phyloP scores from a whole-genome alignment of 257 asterid genomes.

The Jasminum sambac region DNA sequence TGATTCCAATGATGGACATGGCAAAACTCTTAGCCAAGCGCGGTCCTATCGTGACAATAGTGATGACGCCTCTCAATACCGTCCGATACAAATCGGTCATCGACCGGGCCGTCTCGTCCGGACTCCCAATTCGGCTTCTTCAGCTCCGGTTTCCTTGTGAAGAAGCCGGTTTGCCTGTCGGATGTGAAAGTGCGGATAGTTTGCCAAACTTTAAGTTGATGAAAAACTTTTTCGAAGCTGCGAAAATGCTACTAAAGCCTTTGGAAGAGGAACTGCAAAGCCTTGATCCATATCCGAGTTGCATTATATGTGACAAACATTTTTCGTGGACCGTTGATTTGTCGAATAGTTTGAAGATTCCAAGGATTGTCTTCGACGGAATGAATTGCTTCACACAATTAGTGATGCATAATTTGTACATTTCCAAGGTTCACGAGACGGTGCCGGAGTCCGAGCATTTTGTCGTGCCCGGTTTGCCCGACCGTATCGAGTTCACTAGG shows the following conservation, averaged over 20 bases:
- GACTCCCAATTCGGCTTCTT: slow-evolving; percentile 39
- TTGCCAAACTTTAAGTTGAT: slow-evolving; percentile 37
- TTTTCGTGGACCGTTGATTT: slow-evolving; percentile 38
- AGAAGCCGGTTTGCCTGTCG: slow-evolving; percentile 50
- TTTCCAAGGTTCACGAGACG: slow-evolving; percentile 26
- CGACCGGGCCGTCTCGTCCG: slow-evolving; percentile 33
- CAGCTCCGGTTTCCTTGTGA: slow-evolving; percentile 38
- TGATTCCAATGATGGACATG: slow-evolving; percentile 60
- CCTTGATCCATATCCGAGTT: slow-evolving; percentile 35
- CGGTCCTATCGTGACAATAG: slow-evolving; percentile 31
- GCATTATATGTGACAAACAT: slow-evolving; percentile 45
- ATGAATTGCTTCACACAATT: slow-evolving; percentile 47
- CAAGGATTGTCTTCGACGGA: slow-evolving; percentile 49
- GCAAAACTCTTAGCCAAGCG: slow-evolving; percentile 38
- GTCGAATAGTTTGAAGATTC: slow-evolving; percentile 30
- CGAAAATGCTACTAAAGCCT: slow-evolving; percentile 32
- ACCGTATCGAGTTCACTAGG: slow-evolving; percentile 34
- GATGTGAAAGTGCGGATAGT: slow-evolving; percentile 53
- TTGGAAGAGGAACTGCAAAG: slow-evolving; percentile 29
- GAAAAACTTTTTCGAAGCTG: slow-evolving; percentile 35
- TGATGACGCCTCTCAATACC: slow-evolving; percentile 49
- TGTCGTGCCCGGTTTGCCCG: slow-evolving; percentile 37
- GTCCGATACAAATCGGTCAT: slow-evolving; percentile 30
- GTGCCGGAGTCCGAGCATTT: slow-evolving; percentile 32
- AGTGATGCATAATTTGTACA: slow-evolving; percentile 23